A percentile compares a stretch with the other conserved stretches of the same genome.
Evolutionary conservation across 306 rosid genomes (phyloP).

Genomic region (Dryas alaskensis): DNA sequence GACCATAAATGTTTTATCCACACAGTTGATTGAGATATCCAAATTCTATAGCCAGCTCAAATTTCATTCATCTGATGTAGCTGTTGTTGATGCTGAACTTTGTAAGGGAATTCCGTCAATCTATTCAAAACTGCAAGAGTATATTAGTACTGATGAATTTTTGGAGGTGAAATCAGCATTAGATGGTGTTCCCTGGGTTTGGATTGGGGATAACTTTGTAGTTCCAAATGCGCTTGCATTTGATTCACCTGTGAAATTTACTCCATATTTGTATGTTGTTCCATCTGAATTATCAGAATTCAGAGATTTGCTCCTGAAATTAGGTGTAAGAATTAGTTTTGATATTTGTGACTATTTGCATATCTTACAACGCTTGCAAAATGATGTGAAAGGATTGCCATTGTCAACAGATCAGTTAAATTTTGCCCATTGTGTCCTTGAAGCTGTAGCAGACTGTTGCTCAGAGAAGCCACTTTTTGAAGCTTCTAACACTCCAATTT

Average conservation of each 20-base stretch:
- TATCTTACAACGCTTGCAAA: constrained; percentile 69
- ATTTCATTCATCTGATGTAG: constrained; percentile 49
- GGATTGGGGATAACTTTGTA: constrained; percentile 98
- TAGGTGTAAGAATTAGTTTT: constrained; percentile 79
- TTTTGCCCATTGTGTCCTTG: constrained; percentile 80
- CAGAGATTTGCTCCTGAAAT: constrained; percentile 69
- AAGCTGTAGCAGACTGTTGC: constrained; percentile 82
- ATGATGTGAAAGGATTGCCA: constrained; percentile 62
- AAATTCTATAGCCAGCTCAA: constrained; percentile 58
- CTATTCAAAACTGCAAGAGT: constrained; percentile 74
- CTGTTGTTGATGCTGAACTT: constrained; percentile 55
- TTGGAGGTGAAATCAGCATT: constrained; percentile 52
- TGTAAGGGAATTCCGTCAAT: constrained; percentile 64
- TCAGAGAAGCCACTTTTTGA: constrained; percentile 56
- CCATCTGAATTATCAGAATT: constrained; percentile 86
- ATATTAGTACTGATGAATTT: constrained; percentile 45
- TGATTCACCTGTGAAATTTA: constrained; percentile 94
- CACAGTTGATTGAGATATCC: constrained; percentile 72
- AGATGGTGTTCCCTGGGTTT: constrained; percentile 80
- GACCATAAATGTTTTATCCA: constrained; percentile 45
- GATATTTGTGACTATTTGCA: constrained; percentile 65
- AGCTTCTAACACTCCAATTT: constrained; percentile 53
- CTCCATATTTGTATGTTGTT: constrained; percentile 91
- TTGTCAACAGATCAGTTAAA: constrained; percentile 80
- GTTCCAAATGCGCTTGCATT: constrained; percentile 79